Base-by-base conservation (phyloP, 805 yeast species). In the Hyphopichia homilentoma region DNA sequence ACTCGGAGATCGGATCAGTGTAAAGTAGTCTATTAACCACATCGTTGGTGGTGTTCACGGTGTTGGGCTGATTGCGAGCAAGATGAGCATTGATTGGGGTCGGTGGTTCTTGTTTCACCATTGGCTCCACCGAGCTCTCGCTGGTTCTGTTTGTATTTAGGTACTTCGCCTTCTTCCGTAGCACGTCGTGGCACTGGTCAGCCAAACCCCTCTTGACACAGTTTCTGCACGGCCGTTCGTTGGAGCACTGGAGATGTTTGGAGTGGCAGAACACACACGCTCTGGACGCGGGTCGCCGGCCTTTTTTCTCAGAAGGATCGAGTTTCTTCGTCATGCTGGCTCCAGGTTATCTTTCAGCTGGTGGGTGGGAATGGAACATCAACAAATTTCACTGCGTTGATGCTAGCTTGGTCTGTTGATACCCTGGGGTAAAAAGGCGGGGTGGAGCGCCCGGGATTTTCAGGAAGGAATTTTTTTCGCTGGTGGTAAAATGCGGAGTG, bases 251-350 rank as follows among this genome's bases (percentile, higher is more conserved):
- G 9, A 83, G 63, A 46, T 82, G 93, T 42, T 83, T 83, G 16
- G 68, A 57, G 48, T 82, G 87, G 52, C 90, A 83, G 49, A 81
- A 80, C 13, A 68, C 68, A 48, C 93, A 83, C 2, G 90, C 93
- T 28, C 81, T 68, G 6, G 75, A 59, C 2, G 82, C 77, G 4
- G 88, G 86, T 41, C 68, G 75, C 27, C 90, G 56, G 23, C 56
- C 60, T 25, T 59, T 61, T 48, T 76, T 80, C 43, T 79, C 72
- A 32, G 68, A 72, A 8, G 57, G 54, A 1, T 80, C 67, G 16
- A 81, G 70, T 41, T 66, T 71, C 50, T 77, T 79, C 0, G 89
- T 81, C 88, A 81, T 81, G 4, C 22, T 27, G 20, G 20, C 18
- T n/a, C n/a, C n/a, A n/a, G n/a, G n/a, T n/a, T n/a, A n/a, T n/a